These are phyloP conservation scores for Lepidopterella palustris DNA, from an alignment of 495 filamentous ascomycete species.

Conservation along the genomic window DNA sequence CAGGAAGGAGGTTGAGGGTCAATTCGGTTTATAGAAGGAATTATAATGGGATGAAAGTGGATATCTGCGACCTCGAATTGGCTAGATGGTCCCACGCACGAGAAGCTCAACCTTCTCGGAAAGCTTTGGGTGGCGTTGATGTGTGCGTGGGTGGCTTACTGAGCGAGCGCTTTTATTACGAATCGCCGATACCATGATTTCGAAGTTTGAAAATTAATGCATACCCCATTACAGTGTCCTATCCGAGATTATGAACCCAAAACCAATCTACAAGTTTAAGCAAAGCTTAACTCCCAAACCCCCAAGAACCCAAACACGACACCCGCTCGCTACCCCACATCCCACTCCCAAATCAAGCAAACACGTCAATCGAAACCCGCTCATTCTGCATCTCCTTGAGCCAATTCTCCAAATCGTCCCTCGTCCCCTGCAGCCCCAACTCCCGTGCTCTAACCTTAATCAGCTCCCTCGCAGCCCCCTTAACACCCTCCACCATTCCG, in stretches of 20 bases:
- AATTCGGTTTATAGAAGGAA: constrained; percentile 27
- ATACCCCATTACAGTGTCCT: too few relatives aligned
- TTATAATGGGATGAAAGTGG: too few relatives aligned
- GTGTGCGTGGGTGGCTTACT: too few relatives aligned
- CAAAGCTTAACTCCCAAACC: not conserved
- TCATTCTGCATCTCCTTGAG: constrained; percentile 25
- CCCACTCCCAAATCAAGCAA: constrained; percentile 10
- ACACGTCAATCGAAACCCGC: constrained; percentile 20
- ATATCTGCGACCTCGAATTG: too few relatives aligned
- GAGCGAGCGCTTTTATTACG: too few relatives aligned
- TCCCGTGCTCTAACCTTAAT: constrained; percentile 23
- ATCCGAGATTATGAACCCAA: too few relatives aligned
- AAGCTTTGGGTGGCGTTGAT: too few relatives aligned
- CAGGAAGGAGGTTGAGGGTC: constrained; percentile 31
- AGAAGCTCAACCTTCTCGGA: too few relatives aligned
- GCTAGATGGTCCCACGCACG: too few relatives aligned
- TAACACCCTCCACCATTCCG: constrained; percentile 54
- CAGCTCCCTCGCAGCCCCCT: constrained; percentile 45
- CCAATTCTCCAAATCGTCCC: constrained; percentile 23
- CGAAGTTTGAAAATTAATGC: too few relatives aligned
- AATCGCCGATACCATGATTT: too few relatives aligned
- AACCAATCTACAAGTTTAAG: not conserved
- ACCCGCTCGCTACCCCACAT: not conserved
- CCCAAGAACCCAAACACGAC: not conserved
- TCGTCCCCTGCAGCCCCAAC: constrained; percentile 5